A percentile compares a stretch with the other conserved stretches of the same genome.
These are phyloP conservation scores for Chlorella sorokiniana DNA, from an alignment of 139 green algal genomes.

Conservation along the genomic window DNA sequence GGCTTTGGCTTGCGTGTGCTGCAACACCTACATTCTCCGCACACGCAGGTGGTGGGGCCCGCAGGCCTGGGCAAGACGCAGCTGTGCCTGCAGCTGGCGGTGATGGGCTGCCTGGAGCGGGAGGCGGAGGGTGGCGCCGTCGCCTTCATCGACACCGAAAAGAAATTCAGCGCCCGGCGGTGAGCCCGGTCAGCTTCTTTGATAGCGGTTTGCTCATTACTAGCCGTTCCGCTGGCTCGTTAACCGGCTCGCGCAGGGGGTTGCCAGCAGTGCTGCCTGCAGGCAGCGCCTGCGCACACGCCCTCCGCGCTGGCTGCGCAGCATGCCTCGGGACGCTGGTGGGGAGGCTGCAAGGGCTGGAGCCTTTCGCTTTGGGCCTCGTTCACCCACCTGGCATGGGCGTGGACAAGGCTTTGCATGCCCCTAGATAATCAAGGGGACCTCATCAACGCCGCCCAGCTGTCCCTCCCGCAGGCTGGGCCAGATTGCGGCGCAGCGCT, in stretches of 20 bases:
- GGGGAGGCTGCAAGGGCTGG: no score
- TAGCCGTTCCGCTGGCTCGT: no score
- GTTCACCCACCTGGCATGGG: no score
- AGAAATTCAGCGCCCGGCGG: conserved; percentile 67
- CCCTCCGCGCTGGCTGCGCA: no score
- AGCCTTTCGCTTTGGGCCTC: no score
- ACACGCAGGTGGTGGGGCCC: conserved; percentile 56
- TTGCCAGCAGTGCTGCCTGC: no score
- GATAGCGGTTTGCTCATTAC: no score
- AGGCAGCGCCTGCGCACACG: no score
- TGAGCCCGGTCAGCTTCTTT: background rate
- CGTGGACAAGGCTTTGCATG: no score
- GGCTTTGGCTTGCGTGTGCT: background rate
- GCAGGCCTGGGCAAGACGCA: conserved; percentile 73
- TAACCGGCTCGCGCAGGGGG: no score
- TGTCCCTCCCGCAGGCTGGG: conserved; percentile 31
- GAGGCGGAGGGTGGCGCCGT: conserved; percentile 33
- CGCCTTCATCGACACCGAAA: conserved; percentile 83
- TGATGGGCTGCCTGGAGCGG: conserved; percentile 33
- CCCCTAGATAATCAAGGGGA: no score
- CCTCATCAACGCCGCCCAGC: conserved; percentile 17
- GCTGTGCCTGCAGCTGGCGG: conserved; percentile 31
- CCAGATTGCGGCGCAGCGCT: conserved; percentile 57
- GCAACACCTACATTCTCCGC: background rate
- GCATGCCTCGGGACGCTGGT: no score